Conservation (phyloP, 345 rosid species). For the Brassica nigra region DNA sequence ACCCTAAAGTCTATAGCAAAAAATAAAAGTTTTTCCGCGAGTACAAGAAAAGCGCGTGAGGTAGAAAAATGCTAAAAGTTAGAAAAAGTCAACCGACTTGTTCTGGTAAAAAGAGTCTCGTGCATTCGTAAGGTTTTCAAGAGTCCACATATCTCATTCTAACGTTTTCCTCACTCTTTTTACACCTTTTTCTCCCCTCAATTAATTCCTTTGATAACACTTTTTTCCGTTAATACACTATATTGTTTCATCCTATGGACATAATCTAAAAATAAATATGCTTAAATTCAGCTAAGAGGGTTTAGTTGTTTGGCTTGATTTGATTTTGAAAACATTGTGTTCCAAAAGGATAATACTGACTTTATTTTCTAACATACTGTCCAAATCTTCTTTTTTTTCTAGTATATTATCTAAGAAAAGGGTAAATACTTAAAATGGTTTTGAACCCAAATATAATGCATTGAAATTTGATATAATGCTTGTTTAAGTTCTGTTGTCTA, state of each 20-base stretch:
- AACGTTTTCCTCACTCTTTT: neutral
- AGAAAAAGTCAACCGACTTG: constrained; percentile 68
- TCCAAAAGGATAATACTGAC: constrained; percentile 14
- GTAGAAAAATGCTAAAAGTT: neutral
- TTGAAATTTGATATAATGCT: neutral
- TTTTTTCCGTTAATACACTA: neutral
- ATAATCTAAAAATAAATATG: neutral
- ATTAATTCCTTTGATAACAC: neutral
- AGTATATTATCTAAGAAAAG: neutral
- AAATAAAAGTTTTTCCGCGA: neutral
- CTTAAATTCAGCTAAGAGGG: neutral
- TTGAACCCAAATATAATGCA: constrained; percentile 7
- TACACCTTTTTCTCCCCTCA: neutral
- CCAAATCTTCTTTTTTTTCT: neutral
- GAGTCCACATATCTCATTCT: constrained; percentile 61
- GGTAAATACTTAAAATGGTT: neutral
- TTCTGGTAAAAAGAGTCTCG: constrained; percentile 47
- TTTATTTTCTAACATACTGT: neutral
- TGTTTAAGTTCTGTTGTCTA: neutral
- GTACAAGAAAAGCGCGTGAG: constrained; percentile 34
- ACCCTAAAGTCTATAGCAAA: neutral
- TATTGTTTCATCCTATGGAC: neutral
- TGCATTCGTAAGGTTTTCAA: constrained; percentile 73
- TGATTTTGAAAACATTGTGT: neutral
- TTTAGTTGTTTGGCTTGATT: neutral